Conservation (phyloP, 2,329 filamentous ascomycete species). For the Verticillium tricorpus region DNA sequence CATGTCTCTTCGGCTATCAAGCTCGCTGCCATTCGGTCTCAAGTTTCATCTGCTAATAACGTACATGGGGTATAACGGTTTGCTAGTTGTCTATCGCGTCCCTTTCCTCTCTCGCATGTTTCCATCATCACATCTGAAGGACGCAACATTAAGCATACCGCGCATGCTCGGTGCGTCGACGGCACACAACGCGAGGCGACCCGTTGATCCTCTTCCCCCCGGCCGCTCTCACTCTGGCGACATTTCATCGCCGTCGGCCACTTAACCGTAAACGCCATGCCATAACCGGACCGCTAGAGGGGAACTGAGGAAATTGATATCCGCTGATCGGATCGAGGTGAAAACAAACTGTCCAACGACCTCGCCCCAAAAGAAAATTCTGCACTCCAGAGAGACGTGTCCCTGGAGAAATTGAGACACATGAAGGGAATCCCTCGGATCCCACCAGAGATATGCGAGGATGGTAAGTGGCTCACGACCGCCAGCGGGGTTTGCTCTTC, state of each 20-base stretch:
- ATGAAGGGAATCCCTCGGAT: background rate
- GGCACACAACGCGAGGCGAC: background rate
- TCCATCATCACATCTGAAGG: background rate
- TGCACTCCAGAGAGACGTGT: background rate
- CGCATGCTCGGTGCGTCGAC: background rate
- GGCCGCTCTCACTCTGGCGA: background rate
- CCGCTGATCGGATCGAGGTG: background rate
- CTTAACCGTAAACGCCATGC: background rate
- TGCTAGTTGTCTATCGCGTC: background rate
- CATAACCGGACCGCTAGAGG: background rate
- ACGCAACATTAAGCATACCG: background rate
- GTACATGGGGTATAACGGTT: background rate
- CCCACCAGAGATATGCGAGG: background rate
- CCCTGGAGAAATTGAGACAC: background rate
- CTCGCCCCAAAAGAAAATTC: background rate
- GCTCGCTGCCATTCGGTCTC: background rate
- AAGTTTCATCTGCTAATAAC: background rate
- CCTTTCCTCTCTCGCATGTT: background rate
- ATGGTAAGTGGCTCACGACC: conserved; percentile 2
- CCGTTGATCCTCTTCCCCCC: background rate
- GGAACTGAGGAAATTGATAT: background rate
- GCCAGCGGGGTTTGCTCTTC: conserved; percentile 10
- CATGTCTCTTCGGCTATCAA: background rate
- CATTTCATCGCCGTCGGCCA: background rate
- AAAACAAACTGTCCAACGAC: background rate